phyloP scores from a whole-genome alignment of 225 moss, liverwort and hornwort genomes.

The Physcomitrium patens region DNA sequence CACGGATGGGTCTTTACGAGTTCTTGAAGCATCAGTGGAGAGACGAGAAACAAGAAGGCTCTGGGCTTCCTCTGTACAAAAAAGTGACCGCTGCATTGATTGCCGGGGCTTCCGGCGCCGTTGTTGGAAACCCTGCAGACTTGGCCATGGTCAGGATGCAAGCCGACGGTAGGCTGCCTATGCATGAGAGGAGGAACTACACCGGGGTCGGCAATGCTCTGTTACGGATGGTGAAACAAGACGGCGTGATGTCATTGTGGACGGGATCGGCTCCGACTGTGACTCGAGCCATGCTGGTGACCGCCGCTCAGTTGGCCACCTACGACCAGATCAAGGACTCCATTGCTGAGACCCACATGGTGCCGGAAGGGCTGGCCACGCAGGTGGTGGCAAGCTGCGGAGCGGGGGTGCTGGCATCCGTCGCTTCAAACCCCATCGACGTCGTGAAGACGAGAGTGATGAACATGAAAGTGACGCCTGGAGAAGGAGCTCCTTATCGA shows the following conservation, averaged over 20 bases:
- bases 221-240: conserved; percentile 61
- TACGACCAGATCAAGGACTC: conserved; percentile 87
- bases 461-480: conserved; percentile 73
- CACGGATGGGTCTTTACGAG: conserved; percentile 18
- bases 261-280: conserved; percentile 81
- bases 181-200: conserved; percentile 59
- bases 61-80: conserved; percentile 60
- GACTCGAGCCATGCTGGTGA: conserved; percentile 84
- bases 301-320: conserved; percentile 82
- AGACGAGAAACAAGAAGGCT: conserved; percentile 21
- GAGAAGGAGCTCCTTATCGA: conserved; percentile 58
- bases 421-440: conserved; percentile 83
- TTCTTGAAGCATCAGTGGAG: conserved; percentile 10
- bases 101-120: conserved; percentile 70
- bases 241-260: conserved; percentile 69
- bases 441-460: conserved; percentile 90
- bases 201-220: conserved; percentile 72
- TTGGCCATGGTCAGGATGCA: conserved; percentile 94
- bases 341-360: conserved; percentile 38
- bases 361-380: conserved; percentile 60
- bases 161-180: conserved; percentile 76
- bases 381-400: conserved; percentile 72
- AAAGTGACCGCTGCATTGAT: conserved; percentile 68
- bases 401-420: conserved; percentile 70
- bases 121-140: conserved; percentile 82